Evolutionary conservation across 768 basidiomycete genomes (phyloP).

Genomic region (Rhodotorula babjevae): DNA sequence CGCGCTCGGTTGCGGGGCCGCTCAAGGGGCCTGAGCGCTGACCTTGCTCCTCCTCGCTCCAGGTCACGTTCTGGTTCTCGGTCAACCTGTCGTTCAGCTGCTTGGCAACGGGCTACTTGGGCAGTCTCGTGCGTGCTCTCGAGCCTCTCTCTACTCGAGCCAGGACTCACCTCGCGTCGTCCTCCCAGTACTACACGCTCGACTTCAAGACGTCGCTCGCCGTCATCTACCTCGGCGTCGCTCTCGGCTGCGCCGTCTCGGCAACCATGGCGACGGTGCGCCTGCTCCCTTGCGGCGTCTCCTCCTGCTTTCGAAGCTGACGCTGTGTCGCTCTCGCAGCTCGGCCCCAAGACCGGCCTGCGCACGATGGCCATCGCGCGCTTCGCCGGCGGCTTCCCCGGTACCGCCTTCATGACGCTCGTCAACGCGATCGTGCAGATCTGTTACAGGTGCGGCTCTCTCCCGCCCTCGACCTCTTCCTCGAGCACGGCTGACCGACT

Average conservation of each 20-base stretch:
- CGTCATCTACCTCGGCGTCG: slow-evolving; percentile 53
- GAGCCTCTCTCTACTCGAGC: neutral
- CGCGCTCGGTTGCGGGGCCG: no score
- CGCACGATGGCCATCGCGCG: slow-evolving; percentile 57
- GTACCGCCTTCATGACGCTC: slow-evolving; percentile 51
- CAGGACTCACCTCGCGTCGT: neutral
- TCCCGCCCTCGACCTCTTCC: no score
- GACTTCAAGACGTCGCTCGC: slow-evolving; percentile 54
- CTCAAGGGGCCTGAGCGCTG: neutral
- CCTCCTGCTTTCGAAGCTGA: neutral
- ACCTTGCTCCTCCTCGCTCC: neutral
- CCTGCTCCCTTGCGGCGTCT: no score
- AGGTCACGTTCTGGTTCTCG: slow-evolving; percentile 48
- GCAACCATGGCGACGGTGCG: slow-evolving; percentile 54
- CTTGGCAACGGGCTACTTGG: slow-evolving; percentile 56
- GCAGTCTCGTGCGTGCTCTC: slow-evolving; percentile 45
- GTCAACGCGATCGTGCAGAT: slow-evolving; percentile 58
- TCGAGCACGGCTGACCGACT: no score
- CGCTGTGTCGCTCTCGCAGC: neutral
- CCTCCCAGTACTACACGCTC: slow-evolving; percentile 50
- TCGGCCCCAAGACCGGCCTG: slow-evolving; percentile 57
- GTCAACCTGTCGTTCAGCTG: slow-evolving; percentile 55
- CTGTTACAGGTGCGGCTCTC: slow-evolving; percentile 48
- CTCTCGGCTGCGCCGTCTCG: slow-evolving; percentile 50
- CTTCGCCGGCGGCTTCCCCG: slow-evolving; percentile 54